Base-by-base conservation (phyloP, 1,284 basidiomycete species). In the Trichosporon asahii region DNA sequence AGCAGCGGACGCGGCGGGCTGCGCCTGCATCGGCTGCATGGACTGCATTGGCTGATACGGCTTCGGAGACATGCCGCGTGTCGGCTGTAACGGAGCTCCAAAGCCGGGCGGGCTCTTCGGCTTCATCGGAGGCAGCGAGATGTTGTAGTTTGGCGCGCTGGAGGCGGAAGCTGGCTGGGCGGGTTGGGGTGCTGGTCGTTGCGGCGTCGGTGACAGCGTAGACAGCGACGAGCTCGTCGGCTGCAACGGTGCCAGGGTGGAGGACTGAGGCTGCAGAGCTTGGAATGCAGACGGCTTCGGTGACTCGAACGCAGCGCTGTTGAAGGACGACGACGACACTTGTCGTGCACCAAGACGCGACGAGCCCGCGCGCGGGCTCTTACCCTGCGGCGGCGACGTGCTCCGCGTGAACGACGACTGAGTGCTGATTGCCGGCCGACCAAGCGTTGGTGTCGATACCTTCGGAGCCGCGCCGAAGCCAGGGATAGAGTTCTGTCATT, bases 111-210 rank as follows among this genome's bases (percentile, higher is more conserved):
- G 61, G n/a, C n/a, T 31, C 53, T 66, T 64, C 64, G 67, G 76
- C n/a, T 72, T 63, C 70, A 78, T 78, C 1, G 80, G 77, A 3
- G 78, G 60, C 3, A 84, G 69, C 9, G 75, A 77, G 18, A 84
- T 68, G 67, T 78, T 82, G 69, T 84, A 84, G 70, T 83, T 83
- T 12, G 82, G 80, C 29, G 77, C 79, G 64, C 31, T 68, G 21
- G 49, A 21, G 11, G 21, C 12, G 40, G 40, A 44, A n/a, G 37
- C 5, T 2, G 44, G 12, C 5, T 37, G 35, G 11, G 35, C 35
- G 11, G 35, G 67, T 21, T 27, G 40, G 21, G 40, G 27, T 37
- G 35, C 6, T 14, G 60, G n/a, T 27, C 53, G 31, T 15, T 9
- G 31, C 14, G 64, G 46, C 18, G 61, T 23, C 4, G 68, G 49